phyloP scores from a whole-genome alignment of 306 rosid genomes.

The Spatholobus suberectus region DNA sequence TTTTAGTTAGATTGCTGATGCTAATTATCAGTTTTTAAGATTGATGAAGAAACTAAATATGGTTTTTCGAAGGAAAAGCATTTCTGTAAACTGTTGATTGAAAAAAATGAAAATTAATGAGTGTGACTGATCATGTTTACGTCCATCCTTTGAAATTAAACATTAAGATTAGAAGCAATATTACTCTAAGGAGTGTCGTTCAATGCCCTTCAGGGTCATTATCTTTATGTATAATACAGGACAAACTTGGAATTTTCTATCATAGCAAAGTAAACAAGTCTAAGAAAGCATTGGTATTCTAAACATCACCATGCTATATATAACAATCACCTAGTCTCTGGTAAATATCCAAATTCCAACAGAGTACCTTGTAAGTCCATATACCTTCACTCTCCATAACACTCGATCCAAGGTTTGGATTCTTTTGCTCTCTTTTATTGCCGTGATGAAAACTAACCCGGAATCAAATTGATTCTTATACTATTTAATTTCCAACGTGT shows the following conservation, averaged over 20 bases:
- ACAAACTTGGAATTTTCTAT: constrained; percentile 38
- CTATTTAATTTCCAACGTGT: background rate
- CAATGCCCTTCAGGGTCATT: constrained; percentile 33
- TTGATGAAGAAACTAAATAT: background rate
- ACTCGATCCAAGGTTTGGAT: constrained; percentile 30
- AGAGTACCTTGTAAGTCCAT: background rate
- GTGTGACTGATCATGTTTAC: constrained; percentile 8
- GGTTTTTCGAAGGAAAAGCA: background rate
- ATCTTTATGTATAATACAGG: constrained; percentile 19
- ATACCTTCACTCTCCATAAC: constrained; percentile 22
- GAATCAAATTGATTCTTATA: background rate
- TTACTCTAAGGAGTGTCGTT: background rate
- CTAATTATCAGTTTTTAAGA: too few species aligned
- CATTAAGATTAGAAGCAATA: background rate
- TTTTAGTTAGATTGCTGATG: too few species aligned
- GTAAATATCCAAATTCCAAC: constrained; percentile 11
- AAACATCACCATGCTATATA: constrained; percentile 35
- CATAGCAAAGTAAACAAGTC: constrained; percentile 23
- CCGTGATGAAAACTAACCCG: background rate
- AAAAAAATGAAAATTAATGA: background rate
- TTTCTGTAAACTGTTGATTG: background rate
- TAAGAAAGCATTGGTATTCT: constrained; percentile 20
- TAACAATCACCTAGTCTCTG: constrained; percentile 26
- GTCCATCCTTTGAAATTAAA: constrained; percentile 35
- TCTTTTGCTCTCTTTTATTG: constrained; percentile 9